Evolutionary conservation across 345 rosid species (phyloP), one percentile per base, ranked within the genome.

Genomic region (Turritis glabra): DNA sequence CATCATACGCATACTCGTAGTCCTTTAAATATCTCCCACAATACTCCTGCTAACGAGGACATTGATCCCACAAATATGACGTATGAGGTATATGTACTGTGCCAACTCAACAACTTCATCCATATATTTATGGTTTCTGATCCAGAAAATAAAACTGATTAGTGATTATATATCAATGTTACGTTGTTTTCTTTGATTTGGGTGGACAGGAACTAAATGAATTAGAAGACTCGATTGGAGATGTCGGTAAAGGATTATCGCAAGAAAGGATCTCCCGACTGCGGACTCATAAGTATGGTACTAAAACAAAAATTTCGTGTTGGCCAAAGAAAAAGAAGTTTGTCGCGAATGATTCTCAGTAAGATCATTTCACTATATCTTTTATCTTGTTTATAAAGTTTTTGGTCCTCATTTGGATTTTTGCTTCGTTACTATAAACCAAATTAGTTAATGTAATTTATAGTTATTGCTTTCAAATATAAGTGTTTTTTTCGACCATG

Each of bases 121-220:
- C 32, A 61, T 61, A 14, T 26, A 33, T 37, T 8, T 56, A 44
- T 50, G 18, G 33, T 30, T 46, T 22, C 0, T 12, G 44, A 37
- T 37, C 38, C 13, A 13, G 0, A 23, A 35, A 25, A 3, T 6
- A 19, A 51, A 40, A 40, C 18, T 60, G 10, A 11, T 32, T 32
- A 6, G n/a, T n/a, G n/a, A n/a, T n/a, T 14, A 33, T 56, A 30
- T 64, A 26, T 38, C 1, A 25, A 29, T 15, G 9, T 27, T n/a
- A 29, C 10, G 9, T 40, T 27, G 1, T 13, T 14, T 72, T 29
- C 4, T 37, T 5, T 1, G 37, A 41, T 35, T 27, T 75, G 55
- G 64, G 6, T 76, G 13, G 53, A 23, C 2, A 77, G 80, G 80
- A 71, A 56, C 0, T 71, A n/a, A 38, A 50, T 47, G 73, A 65